phyloP scores from a whole-genome alignment of 148 eudicot species.

The Heliosperma pusillum region DNA sequence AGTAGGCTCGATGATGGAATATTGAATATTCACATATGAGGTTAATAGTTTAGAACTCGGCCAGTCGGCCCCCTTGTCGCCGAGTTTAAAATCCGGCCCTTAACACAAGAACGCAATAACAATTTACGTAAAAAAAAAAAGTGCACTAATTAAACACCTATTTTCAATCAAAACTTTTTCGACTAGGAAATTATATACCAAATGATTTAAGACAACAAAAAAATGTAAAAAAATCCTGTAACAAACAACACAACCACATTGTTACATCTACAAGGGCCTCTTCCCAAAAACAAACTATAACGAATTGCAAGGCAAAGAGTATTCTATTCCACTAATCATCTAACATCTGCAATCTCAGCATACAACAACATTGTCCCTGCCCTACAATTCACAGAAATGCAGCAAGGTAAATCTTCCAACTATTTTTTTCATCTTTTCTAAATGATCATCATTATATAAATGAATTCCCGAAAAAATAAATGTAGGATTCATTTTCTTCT shows the following conservation, averaged over 20 bases:
- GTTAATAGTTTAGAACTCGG: too few species aligned
- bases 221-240: not conserved
- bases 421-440: not conserved
- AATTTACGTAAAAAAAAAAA: too few species aligned
- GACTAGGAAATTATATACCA: too few species aligned
- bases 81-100: too few species aligned
- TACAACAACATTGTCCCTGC: constrained; percentile 5
- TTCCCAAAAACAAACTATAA: not conserved
- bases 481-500: not conserved
- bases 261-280: constrained; percentile 1
- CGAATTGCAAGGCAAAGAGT: constrained; percentile 37
- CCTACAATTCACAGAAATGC: constrained; percentile 26
- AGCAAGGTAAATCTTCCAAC: constrained; percentile 22
- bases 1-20: too few species aligned
- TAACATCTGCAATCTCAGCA: constrained; percentile 22
- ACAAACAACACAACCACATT: not conserved
- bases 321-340: constrained; percentile 36
- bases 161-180: too few species aligned
- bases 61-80: too few species aligned
- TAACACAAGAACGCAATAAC: too few species aligned
- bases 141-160: too few species aligned
- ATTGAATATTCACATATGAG: too few species aligned
- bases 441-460: not conserved
- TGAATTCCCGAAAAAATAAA: not conserved
- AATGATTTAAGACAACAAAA: too few species aligned